Conservation (phyloP, 2,329 filamentous ascomycete genomes). For the Epichloe uncinata region DNA sequence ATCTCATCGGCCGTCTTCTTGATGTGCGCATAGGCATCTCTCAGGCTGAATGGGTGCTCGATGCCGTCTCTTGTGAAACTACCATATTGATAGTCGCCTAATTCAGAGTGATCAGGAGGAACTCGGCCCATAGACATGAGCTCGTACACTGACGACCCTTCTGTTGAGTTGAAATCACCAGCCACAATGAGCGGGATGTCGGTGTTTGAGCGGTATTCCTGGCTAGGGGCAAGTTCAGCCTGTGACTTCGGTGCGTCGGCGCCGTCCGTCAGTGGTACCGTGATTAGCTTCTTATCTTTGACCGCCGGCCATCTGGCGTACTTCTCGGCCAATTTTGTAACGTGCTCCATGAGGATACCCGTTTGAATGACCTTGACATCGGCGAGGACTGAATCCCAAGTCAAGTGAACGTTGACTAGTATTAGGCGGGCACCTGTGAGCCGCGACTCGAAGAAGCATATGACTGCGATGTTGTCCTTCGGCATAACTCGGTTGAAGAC, state of each 20-base stretch:
- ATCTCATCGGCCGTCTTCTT: slow-evolving; percentile 73
- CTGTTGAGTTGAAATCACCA: slow-evolving; percentile 89
- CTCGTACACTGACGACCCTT: slow-evolving; percentile 81
- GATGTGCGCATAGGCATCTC: slow-evolving; percentile 76
- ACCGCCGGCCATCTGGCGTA: slow-evolving; percentile 69
- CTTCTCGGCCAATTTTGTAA: slow-evolving; percentile 73
- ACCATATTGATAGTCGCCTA: slow-evolving; percentile 74
- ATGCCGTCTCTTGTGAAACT: slow-evolving; percentile 89
- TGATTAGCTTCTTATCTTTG: slow-evolving; percentile 61
- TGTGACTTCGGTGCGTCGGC: slow-evolving; percentile 35
- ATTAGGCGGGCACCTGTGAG: slow-evolving; percentile 83
- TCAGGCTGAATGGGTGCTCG: slow-evolving; percentile 84
- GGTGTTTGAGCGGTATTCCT: slow-evolving; percentile 73
- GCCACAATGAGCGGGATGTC: slow-evolving; percentile 87
- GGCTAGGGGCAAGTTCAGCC: slow-evolving; percentile 61
- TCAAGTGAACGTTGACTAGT: slow-evolving; percentile 85
- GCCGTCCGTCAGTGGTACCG: slow-evolving; percentile 27
- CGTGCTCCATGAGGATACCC: slow-evolving; percentile 84
- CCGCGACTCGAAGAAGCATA: slow-evolving; percentile 86
- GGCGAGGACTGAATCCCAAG: slow-evolving; percentile 81
- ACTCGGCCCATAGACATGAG: slow-evolving; percentile 72
- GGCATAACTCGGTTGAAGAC: slow-evolving; percentile 99
- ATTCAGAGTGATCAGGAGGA: slow-evolving; percentile 63
- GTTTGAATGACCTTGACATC: slow-evolving; percentile 97
- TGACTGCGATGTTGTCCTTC: slow-evolving; percentile 89